phyloP scores from a whole-genome alignment of 169 alveolate species.

The Plasmodium gonderi region DNA sequence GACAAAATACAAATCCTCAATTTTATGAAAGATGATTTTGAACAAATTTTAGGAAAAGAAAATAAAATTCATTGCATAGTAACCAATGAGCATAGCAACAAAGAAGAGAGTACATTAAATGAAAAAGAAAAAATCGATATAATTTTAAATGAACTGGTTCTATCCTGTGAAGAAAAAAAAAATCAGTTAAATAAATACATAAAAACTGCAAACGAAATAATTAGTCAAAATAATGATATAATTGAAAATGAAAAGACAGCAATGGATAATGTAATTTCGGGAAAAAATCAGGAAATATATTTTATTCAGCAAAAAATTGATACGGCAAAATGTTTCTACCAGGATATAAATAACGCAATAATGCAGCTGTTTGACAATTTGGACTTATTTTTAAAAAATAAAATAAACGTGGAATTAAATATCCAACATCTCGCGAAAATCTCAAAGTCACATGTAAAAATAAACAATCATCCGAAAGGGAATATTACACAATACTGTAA shows the following conservation, averaged over 20 bases:
- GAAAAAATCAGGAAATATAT: constrained; percentile 42
- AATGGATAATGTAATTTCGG: neutral
- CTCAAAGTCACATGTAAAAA: neutral
- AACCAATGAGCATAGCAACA: neutral
- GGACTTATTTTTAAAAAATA: constrained; percentile 29
- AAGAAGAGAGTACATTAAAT: constrained; percentile 18
- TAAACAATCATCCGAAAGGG: neutral
- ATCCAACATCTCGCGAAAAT: neutral
- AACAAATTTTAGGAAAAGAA: constrained; percentile 35
- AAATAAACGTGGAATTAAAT: constrained; percentile 28
- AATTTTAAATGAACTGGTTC: constrained; percentile 31
- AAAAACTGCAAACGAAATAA: constrained; percentile 44
- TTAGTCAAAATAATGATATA: constrained; percentile 27
- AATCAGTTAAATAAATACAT: constrained; percentile 29
- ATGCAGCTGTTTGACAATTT: constrained; percentile 22
- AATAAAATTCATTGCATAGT: constrained; percentile 1
- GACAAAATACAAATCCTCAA: constrained; percentile 38
- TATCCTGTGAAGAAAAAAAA: constrained; percentile 55
- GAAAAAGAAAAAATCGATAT: constrained; percentile 57
- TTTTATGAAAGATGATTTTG: constrained; percentile 69
- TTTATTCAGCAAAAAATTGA: constrained; percentile 45
- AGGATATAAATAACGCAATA: constrained; percentile 24
- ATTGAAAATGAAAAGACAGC: constrained; percentile 31
- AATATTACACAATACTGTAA: neutral
- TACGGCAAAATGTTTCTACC: neutral